Evolutionary conservation across 768 basidiomycete species (phyloP), one percentile per base, ranked within the genome.

Genomic region (Serpula lacrymans): DNA sequence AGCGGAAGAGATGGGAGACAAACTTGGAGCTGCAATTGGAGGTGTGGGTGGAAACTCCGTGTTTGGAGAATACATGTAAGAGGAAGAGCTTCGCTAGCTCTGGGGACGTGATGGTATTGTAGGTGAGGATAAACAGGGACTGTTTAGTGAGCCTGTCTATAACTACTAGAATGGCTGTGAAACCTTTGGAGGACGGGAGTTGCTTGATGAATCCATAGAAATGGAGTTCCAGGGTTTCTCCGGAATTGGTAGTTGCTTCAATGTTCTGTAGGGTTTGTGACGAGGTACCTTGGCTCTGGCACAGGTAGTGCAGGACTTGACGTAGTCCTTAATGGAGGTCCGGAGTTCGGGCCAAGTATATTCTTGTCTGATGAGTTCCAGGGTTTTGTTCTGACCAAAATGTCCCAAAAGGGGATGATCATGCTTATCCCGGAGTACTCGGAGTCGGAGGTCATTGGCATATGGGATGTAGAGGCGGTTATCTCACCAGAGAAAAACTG

Each of bases 301-400:
- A 46, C 71, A 73, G 1, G 48, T 40, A 8, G 62, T 54, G 43
- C 72, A 74, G 2, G 65, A 45, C 2, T 47, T 26, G 13, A 71
- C 58, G n/a, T 29, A 39, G 25, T 29, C 26, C 18, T 5, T 24
- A 12, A 16, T 24, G 26, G 35, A 13, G n/a, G 21, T 23, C 22
- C 4, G 26, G 4, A 6, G 14, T n/a, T n/a, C n/a, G 14, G 35
- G 35, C 35, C 22, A 36, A 13, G 22, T 36, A 22, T 36, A 36
- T 20, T 36, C 22, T 23, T n/a, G n/a, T n/a, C n/a, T n/a, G 18
- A 42, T 36, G 3, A 42, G 24, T 17, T 42, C 34, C 10, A 52
- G 24, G 0, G 62, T 67, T 23, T 53, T 52, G 17, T 45, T 50
- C 27, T 52, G 49, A 6, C 69, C 63, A 27, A 48, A 60, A 37